Percentiles rank a stretch among this genome's conserved stretches.
These are phyloP conservation scores for Nakaseomyces delphensis DNA, from an alignment of 1,139 yeast species.

Conservation along the genomic window DNA sequence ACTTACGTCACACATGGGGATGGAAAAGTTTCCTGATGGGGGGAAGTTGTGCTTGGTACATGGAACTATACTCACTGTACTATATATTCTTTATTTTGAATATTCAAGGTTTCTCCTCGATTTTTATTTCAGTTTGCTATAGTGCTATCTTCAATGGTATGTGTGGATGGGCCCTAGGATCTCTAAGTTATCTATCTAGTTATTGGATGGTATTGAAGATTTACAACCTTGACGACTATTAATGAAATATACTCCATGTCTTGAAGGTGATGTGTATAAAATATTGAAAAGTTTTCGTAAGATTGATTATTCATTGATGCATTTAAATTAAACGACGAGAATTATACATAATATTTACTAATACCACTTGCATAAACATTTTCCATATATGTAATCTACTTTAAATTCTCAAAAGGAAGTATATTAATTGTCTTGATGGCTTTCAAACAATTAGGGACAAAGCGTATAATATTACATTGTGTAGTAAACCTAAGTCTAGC, in stretches of 20 bases:
- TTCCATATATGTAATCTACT: too few species aligned
- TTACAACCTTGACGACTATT: constrained; percentile 7
- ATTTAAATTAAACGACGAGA: too few species aligned
- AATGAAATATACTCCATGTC: background rate
- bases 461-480: background rate
- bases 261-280: too few species aligned
- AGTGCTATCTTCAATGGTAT: constrained; percentile 56
- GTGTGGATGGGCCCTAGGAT: constrained; percentile 66
- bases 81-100: constrained; percentile 51
- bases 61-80: constrained; percentile 59
- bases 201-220: constrained; percentile 21
- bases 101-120: constrained; percentile 60
- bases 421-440: too few species aligned
- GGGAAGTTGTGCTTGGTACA: constrained; percentile 61
- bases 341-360: too few species aligned
- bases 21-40: constrained; percentile 76
- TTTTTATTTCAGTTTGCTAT: constrained; percentile 61
- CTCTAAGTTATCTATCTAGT: constrained; percentile 50
- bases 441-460: background rate
- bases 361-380: too few species aligned
- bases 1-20: constrained; percentile 51
- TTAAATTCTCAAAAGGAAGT: too few species aligned
- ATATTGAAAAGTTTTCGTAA: too few species aligned
- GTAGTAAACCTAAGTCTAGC: background rate
- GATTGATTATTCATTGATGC: too few species aligned